Conservation (phyloP, 2,329 filamentous ascomycete species). For the Leptographium procerum region DNA sequence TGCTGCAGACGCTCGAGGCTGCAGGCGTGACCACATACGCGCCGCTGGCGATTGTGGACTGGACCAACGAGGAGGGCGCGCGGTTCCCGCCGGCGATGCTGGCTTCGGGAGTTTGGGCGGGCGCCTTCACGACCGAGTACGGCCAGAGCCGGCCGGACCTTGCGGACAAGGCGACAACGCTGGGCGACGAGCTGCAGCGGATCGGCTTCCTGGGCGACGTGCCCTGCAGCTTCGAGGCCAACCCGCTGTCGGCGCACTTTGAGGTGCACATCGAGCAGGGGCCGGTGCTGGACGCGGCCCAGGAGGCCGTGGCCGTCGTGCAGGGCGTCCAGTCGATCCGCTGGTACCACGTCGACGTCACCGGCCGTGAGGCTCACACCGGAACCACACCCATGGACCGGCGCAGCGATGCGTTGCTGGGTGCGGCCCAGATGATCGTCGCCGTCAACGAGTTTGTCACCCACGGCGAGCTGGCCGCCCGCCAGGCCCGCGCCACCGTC, state of each 20-base stretch:
- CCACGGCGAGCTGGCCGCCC: slow-evolving; percentile 20
- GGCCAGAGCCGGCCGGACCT: slow-evolving; percentile 55
- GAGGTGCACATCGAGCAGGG: slow-evolving; percentile 82
- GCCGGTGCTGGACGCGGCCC: slow-evolving; percentile 55
- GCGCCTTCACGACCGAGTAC: slow-evolving; percentile 45
- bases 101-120: slow-evolving; percentile 67
- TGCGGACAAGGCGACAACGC: slow-evolving; percentile 39
- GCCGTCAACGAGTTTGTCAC: slow-evolving; percentile 52
- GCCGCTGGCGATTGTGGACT: slow-evolving; percentile 65
- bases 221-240: slow-evolving; percentile 43
- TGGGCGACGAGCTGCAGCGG: slow-evolving; percentile 57
- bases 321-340: slow-evolving; percentile 63
- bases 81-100: slow-evolving; percentile 68
- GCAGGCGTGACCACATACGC: slow-evolving; percentile 56
- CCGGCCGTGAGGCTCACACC: slow-evolving; percentile 59
- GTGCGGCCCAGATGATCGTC: slow-evolving; percentile 53
- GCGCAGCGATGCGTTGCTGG: slow-evolving; percentile 20
- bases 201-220: slow-evolving; percentile 58
- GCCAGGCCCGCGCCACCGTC: slow-evolving; percentile 54
- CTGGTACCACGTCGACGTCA: slow-evolving; percentile 59
- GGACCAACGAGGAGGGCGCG: slow-evolving; percentile 76
- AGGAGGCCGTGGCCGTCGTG: slow-evolving; percentile 57
- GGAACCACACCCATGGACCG: slow-evolving; percentile 51
- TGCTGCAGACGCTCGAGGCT: slow-evolving; percentile 56
- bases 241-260: slow-evolving; percentile 65